phyloP scores from a whole-genome alignment of 306 rosid species.

The Senna siamea region DNA sequence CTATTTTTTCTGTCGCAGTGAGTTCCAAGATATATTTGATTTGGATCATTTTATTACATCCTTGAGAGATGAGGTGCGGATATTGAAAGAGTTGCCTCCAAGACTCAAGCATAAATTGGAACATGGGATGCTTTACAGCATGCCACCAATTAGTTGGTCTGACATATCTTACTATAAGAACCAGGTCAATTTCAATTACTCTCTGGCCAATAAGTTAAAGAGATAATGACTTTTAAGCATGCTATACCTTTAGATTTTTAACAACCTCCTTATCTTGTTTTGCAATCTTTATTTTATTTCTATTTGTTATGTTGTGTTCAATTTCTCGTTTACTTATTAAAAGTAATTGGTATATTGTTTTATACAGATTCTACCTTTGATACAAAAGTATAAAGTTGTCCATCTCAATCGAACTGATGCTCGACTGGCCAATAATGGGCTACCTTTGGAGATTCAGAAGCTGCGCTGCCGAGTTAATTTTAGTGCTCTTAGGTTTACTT shows the following conservation, averaged over 20 bases:
- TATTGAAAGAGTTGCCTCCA: conserved; percentile 92
- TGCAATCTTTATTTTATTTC: conserved; percentile 1
- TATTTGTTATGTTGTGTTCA: not conserved
- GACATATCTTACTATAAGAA: conserved; percentile 80
- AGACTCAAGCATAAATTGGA: conserved; percentile 81
- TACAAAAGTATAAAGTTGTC: conserved; percentile 83
- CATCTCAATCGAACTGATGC: conserved; percentile 94
- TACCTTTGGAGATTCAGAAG: conserved; percentile 84
- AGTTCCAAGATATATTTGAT: conserved; percentile 90
- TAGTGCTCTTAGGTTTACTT: conserved; percentile 79
- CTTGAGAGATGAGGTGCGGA: conserved; percentile 90
- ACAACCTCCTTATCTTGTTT: not conserved
- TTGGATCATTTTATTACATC: conserved; percentile 91
- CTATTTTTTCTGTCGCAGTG: conserved; percentile 58
- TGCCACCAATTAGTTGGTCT: conserved; percentile 98
- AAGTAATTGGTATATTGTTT: conserved; percentile 19
- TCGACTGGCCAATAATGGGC: conserved; percentile 90
- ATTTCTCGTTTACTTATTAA: conserved; percentile 30
- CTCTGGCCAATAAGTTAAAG: conserved; percentile 10
- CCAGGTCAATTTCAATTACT: conserved; percentile 56
- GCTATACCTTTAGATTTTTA: not conserved
- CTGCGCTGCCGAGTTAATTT: conserved; percentile 94
- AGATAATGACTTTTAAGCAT: conserved; percentile 11
- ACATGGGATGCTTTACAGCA: conserved; percentile 69
- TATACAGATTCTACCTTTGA: conserved; percentile 79